A percentile compares a stretch with the other conserved stretches of the same genome.
Conservation (phyloP, 805 yeast genomes). For the Grigorovia transvaalensis region DNA sequence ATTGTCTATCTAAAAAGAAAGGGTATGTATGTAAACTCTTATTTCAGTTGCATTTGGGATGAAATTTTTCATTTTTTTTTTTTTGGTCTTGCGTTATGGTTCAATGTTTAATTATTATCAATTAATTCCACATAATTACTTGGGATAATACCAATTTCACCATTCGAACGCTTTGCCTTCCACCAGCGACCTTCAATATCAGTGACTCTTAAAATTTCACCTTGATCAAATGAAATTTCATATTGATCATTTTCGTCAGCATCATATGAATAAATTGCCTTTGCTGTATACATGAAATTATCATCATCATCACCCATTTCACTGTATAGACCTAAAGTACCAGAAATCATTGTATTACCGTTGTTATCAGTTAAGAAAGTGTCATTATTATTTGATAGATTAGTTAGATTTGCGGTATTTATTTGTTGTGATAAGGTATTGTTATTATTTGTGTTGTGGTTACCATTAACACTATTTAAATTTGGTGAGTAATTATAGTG, state of each 20-base stretch:
- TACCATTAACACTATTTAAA: neutral
- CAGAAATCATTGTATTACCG: slow-evolving; percentile 29
- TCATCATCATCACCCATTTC: slow-evolving; percentile 29
- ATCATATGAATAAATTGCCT: slow-evolving; percentile 74
- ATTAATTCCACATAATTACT: slow-evolving; percentile 81
- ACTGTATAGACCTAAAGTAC: slow-evolving; percentile 28
- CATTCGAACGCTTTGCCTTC: slow-evolving; percentile 85
- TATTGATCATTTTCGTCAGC: slow-evolving; percentile 91
- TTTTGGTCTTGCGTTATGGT: too few relatives aligned
- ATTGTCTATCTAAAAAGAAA: neutral
- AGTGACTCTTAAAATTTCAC: slow-evolving; percentile 82
- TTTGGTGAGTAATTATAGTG: slow-evolving; percentile 13
- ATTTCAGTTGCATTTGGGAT: neutral
- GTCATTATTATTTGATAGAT: neutral
- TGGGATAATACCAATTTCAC: slow-evolving; percentile 94
- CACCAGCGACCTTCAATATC: slow-evolving; percentile 97
- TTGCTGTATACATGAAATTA: slow-evolving; percentile 69
- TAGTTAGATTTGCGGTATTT: neutral
- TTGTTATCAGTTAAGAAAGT: slow-evolving; percentile 18
- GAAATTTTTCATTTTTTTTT: too few relatives aligned
- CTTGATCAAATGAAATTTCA: slow-evolving; percentile 83
- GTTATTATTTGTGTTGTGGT: neutral
- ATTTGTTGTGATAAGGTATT: too few relatives aligned
- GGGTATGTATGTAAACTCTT: neutral
- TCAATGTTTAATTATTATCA: slow-evolving; percentile 17